Conservation (phyloP, 2,329 filamentous ascomycete genomes). For the Neonectria hederae region DNA sequence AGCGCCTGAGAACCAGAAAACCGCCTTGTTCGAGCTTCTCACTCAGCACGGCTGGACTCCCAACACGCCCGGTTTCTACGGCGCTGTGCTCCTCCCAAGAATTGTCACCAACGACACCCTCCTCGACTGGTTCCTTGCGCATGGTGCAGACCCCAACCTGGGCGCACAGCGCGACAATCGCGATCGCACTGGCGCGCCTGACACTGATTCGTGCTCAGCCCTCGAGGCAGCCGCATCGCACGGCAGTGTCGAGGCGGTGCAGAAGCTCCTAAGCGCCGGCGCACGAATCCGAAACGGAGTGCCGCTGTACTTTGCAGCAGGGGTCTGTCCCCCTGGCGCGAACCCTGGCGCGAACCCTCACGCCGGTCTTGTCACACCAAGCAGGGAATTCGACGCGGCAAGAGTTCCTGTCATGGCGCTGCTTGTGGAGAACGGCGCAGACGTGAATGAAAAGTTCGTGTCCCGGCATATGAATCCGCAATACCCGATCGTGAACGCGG, state of each 20-base stretch:
- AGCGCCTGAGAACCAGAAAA: constrained; percentile 11
- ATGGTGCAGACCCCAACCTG: constrained; percentile 34
- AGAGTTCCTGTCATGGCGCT: constrained; percentile 31
- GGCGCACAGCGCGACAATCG: constrained; percentile 20
- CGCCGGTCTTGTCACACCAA: background rate
- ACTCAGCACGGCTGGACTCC: constrained; percentile 25
- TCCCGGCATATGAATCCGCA: constrained; percentile 16
- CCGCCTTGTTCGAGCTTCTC: constrained; percentile 26
- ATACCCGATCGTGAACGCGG: constrained; percentile 32
- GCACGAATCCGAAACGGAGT: constrained; percentile 26
- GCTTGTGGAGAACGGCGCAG: constrained; percentile 25
- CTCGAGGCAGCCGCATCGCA: constrained; percentile 24
- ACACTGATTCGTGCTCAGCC: constrained; percentile 21
- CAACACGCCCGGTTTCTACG: constrained; percentile 27
- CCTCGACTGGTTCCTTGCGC: constrained; percentile 33
- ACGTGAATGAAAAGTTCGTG: constrained; percentile 20
- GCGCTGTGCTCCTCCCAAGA: constrained; percentile 21
- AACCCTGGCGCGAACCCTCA: constrained; percentile 11
- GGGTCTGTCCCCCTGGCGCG: background rate
- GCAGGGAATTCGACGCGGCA: constrained; percentile 12
- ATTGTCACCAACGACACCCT: constrained; percentile 21
- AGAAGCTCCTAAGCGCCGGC: constrained; percentile 28
- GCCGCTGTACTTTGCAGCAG: constrained; percentile 31
- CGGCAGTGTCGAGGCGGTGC: constrained; percentile 13
- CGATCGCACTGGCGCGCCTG: constrained; percentile 24